These are phyloP conservation scores for Pythium oligandrum DNA, from an alignment of 352 stramenopile species.

Conservation along the genomic window DNA sequence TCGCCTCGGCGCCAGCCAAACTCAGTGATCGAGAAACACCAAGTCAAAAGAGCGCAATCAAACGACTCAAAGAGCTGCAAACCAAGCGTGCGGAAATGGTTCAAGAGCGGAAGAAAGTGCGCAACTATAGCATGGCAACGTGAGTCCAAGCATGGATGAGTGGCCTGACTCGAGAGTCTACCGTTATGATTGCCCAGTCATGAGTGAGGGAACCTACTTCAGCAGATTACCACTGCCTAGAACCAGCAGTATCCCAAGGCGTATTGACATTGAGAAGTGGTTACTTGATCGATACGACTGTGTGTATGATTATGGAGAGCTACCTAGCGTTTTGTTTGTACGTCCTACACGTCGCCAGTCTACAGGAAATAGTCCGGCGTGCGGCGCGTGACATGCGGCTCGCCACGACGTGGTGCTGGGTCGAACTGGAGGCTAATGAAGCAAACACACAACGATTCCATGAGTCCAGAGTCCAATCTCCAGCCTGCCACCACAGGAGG, in stretches of 20 bases:
- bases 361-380: conserved; percentile 96
- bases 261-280: no score
- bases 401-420: conserved; percentile 88
- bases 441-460: not conserved
- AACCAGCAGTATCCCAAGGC: no score
- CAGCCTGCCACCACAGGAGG: not conserved
- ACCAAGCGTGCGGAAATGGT: conserved; percentile 71
- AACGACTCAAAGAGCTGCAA: conserved; percentile 71
- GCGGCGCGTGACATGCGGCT: conserved; percentile 90
- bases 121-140: conserved; percentile 68
- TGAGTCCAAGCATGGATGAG: conserved; percentile 2
- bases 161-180: not conserved
- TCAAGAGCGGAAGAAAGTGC: conserved; percentile 67
- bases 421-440: conserved; percentile 91
- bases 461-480: not conserved
- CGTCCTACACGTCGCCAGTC: conserved; percentile 1
- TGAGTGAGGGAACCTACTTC: no score
- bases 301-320: no score
- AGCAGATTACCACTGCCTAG: no score
- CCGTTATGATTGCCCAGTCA: no score
- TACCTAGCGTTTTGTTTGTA: no score
- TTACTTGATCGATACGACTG: no score
- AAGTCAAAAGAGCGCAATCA: conserved; percentile 54
- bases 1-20: conserved; percentile 20
- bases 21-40: conserved; percentile 51